Evolutionary conservation across 192 early-diverging fungal genomes (phyloP).

Genomic region (Rhizophagus sp.): DNA sequence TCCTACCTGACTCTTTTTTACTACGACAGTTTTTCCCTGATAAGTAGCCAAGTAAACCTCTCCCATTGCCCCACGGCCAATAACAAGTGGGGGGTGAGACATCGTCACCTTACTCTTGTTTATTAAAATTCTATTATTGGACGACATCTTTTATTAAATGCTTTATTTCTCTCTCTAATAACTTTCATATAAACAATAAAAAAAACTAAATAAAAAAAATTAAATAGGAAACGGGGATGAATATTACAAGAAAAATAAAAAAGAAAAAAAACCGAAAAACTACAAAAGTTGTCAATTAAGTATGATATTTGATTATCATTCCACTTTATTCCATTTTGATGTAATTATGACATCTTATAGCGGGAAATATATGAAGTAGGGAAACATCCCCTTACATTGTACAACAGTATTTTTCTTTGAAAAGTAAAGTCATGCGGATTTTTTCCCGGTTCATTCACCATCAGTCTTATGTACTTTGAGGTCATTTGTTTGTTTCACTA

Average conservation of each 20-base stretch:
- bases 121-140: slow-evolving; percentile 23
- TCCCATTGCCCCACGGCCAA: slow-evolving; percentile 25
- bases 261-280: background rate
- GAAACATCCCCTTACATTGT: too few species aligned
- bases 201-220: background rate
- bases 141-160: background rate
- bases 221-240: background rate
- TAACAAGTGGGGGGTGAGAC: background rate
- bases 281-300: background rate
- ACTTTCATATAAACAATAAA: background rate
- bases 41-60: slow-evolving; percentile 16
- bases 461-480: too few species aligned
- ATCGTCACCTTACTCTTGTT: slow-evolving; percentile 9
- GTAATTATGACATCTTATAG: background rate
- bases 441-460: too few species aligned
- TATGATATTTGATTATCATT: background rate
- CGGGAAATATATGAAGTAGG: too few species aligned
- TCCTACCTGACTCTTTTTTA: slow-evolving; percentile 27
- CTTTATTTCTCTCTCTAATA: background rate
- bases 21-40: slow-evolving; percentile 3
- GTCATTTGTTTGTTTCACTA: too few species aligned
- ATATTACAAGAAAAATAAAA: background rate
- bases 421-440: too few species aligned
- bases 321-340: background rate
- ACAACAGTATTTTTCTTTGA: too few species aligned